A percentile compares a stretch with the other conserved stretches of the same genome.
Conservation (phyloP, 768 basidiomycete species). For the Rickenella mellea region DNA sequence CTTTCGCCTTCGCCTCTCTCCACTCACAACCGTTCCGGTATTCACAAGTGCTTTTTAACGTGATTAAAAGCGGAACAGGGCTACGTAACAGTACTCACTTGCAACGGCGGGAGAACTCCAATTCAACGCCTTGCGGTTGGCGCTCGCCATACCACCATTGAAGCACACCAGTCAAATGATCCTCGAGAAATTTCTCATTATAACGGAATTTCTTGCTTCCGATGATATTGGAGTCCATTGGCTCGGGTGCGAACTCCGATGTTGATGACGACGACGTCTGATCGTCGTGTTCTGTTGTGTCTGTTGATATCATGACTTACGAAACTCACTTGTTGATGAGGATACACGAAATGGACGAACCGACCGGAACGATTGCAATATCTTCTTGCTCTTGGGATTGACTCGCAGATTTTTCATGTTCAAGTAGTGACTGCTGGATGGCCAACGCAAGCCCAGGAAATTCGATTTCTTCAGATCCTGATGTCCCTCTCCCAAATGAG, state of each 20-base stretch:
- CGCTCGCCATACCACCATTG: conserved; percentile 73
- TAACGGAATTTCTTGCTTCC: conserved; percentile 54
- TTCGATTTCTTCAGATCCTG: too few relatives aligned
- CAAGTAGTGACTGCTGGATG: conserved; percentile 18
- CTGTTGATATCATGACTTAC: not conserved
- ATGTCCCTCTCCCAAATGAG: too few relatives aligned
- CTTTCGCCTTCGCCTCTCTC: conserved; percentile 44
- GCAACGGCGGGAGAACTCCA: conserved; percentile 55
- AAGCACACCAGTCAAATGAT: conserved; percentile 43
- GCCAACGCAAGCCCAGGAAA: conserved; percentile 20
- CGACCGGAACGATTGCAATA: too few relatives aligned
- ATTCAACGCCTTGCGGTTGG: conserved; percentile 57
- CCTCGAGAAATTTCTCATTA: conserved; percentile 41
- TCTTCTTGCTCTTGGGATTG: too few relatives aligned
- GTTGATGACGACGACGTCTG: conserved; percentile 4
- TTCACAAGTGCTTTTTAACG: conserved; percentile 50
- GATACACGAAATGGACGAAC: too few relatives aligned
- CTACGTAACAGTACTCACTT: conserved; percentile 32
- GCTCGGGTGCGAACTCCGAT: not conserved
- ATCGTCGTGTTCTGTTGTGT: too few relatives aligned
- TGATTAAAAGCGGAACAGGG: conserved; percentile 2
- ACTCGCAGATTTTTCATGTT: too few relatives aligned
- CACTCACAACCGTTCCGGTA: conserved; percentile 74
- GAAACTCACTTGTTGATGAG: conserved; percentile 2
- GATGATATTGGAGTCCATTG: conserved; percentile 35